Evolutionary conservation across 768 basidiomycete species (phyloP), one percentile per base, ranked within the genome.

Genomic region (Leccinum rimulosum): DNA sequence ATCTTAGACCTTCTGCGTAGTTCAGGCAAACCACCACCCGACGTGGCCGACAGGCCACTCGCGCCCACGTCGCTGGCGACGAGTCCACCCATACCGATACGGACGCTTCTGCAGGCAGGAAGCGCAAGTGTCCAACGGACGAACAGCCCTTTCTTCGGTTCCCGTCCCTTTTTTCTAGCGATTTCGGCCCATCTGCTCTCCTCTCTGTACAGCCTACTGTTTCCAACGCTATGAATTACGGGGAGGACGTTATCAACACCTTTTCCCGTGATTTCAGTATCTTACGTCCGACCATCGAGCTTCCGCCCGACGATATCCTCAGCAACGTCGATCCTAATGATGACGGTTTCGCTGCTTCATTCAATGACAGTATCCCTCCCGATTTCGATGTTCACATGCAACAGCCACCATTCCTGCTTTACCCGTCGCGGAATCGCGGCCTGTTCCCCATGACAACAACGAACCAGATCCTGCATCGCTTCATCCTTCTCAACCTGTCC

Each of bases 251-350:
- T 25, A 25, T 25, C 25, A 25, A 25, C 25, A 25, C 25, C 3
- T 25, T 3, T 25, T 25, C 25, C 3, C 25, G 25, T 25, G 25
- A 3, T 25, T 25, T 25, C 3, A 25, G 25, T 25, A 25, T 25
- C 25, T 25, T 25, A 25, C 25, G 25, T 25, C 25, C 25, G 0
- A 93, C 92, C 45, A 92, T 93, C 67, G 90, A 93, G 69, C 83
- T 93, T 28, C 87, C 88, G 4, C 82, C 93, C 19, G 91, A 93
- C 64, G 92, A 93, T 60, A 79, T 93, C 59, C 81, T 93, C 60
- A 68, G 65, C 57, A 73, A 27, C 49, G 63, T 71, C 4, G 72
- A 74, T 47, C 60, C 63, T 6, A 25, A 51, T 7, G 71, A 71
- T n/a, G 71, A 69, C 22, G 50, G 25, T 33, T 2, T 38, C 1